Conservation (phyloP, 306 rosid species). For the Citrullus amarus region DNA sequence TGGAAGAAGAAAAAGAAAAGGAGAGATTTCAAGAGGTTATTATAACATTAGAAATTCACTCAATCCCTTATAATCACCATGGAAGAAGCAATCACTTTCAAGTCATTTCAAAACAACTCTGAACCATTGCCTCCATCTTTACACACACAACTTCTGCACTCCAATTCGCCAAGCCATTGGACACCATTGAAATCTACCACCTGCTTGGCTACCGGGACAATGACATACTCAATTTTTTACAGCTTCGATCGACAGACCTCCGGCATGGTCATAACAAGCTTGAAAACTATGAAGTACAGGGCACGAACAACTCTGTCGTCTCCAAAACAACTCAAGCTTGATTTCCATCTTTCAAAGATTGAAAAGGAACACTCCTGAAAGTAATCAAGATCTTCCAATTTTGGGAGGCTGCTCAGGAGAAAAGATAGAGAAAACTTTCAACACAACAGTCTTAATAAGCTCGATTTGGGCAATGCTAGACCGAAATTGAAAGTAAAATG, state of each 20-base stretch:
- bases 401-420: conserved; percentile 9
- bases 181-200: neutral
- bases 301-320: neutral
- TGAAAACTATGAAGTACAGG: neutral
- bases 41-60: neutral
- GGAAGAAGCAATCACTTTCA: neutral
- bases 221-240: neutral
- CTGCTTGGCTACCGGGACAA: neutral
- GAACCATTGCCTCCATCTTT: neutral
- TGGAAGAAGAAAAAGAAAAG: neutral
- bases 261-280: neutral
- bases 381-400: neutral
- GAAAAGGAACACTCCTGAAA: neutral
- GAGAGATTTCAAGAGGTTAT: neutral
- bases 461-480: neutral
- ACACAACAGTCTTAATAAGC: neutral
- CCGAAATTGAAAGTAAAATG: neutral
- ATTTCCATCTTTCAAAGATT: neutral
- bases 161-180: neutral
- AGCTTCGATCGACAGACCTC: neutral
- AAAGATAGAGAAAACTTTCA: neutral
- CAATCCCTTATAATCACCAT: neutral
- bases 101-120: neutral
- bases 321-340: neutral
- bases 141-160: neutral